phyloP scores from a whole-genome alignment of 305 asterid species.

The Rubia peregrina region DNA sequence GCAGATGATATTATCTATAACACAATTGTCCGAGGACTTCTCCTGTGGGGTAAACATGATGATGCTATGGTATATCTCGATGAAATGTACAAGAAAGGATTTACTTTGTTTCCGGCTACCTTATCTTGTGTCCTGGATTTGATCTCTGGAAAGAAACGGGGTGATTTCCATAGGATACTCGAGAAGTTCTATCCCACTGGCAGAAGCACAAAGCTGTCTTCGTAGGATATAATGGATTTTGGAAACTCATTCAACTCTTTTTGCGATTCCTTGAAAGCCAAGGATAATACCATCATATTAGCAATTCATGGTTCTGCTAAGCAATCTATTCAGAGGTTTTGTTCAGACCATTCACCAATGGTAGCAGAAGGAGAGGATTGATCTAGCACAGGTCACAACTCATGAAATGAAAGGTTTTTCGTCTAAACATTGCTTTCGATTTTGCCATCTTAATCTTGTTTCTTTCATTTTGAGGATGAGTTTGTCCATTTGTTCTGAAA shows the following conservation, averaged over 20 bases:
- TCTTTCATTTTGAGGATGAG: no score
- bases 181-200: background rate
- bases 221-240: background rate
- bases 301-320: background rate
- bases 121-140: background rate
- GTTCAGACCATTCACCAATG: background rate
- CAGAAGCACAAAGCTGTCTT: background rate
- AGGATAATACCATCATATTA: background rate
- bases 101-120: background rate
- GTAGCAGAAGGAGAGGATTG: no score
- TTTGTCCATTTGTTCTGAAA: no score
- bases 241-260: background rate
- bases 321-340: background rate
- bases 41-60: background rate
- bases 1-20: no score
- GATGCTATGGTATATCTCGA: background rate
- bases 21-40: no score
- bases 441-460: background rate
- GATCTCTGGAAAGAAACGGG: background rate
- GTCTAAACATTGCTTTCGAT: background rate
- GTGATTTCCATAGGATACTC: background rate
- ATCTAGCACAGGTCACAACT: background rate
- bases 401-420: background rate
- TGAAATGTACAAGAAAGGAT: background rate
- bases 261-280: background rate